A percentile compares a stretch with the other conserved stretches of the same genome.
phyloP scores from a whole-genome alignment of 768 basidiomycete genomes.

The Kwoniella europaea region DNA sequence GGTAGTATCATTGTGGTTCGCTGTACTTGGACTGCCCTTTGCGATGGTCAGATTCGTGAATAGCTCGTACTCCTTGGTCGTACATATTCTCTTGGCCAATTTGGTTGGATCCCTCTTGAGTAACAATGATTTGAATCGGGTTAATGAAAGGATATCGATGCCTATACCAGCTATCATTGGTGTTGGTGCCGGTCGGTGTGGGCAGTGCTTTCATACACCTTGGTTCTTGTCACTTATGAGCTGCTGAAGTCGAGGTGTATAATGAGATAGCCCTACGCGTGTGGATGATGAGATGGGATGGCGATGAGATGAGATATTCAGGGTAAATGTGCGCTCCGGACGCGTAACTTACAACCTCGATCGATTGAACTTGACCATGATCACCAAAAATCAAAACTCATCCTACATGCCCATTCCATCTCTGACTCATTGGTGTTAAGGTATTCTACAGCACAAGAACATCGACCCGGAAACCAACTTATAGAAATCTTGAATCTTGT shows the following conservation, averaged over 20 bases:
- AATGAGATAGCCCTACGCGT: neutral
- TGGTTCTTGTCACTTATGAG: no score
- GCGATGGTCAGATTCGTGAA: slow-evolving; percentile 10
- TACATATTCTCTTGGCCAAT: slow-evolving; percentile 47
- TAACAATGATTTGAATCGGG: slow-evolving; percentile 35
- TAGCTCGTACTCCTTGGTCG: slow-evolving; percentile 27
- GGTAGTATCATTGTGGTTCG: neutral
- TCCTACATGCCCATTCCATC: neutral
- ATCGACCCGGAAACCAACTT: no score
- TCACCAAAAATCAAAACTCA: neutral
- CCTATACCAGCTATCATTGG: slow-evolving; percentile 44
- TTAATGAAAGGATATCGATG: slow-evolving; percentile 48
- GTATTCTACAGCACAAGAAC: no score
- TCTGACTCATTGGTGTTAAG: neutral
- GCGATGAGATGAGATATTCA: slow-evolving; percentile 2
- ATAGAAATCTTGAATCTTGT: no score
- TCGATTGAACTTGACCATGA: slow-evolving; percentile 3
- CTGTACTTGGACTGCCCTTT: neutral
- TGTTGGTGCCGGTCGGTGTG: neutral
- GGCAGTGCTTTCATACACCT: neutral
- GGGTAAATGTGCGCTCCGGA: neutral
- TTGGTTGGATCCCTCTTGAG: slow-evolving; percentile 26
- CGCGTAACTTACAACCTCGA: neutral
- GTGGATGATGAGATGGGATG: neutral
- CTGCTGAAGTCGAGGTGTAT: neutral